Base-by-base conservation (phyloP, 2,329 filamentous ascomycete genomes). In the Tolypocladium ophioglossoides region DNA sequence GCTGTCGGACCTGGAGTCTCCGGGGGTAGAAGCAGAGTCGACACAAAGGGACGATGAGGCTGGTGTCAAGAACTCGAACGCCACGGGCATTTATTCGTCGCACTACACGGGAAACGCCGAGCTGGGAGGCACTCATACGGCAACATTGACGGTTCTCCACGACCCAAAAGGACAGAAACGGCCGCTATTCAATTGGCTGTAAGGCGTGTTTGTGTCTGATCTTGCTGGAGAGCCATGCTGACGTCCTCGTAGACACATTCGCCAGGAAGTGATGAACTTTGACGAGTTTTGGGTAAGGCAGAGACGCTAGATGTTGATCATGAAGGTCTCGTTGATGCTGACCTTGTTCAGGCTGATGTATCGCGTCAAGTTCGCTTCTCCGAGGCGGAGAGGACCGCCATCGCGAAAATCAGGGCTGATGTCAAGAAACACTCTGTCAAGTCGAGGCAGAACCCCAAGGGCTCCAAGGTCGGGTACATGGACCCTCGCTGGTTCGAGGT, bases 181-280 rank as follows among this genome's bases (percentile, higher is more conserved):
- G 14, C 64, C 71, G 10, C 57, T 75, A 0, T 76, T 74, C 48
- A 67, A 67, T 58, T 76, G 73, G 72, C 66, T 75, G 67, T 72
- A 51, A 54, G 64, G 63, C 34, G 4, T 1, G 7, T 7, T n/a
- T 32, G 3, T 16, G 24, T 6, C 14, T 20, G 27, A 20, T 20
- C 16, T 18, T 12, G 9, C 27, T 32, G 18, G 27, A 47, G 27
- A 32, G 10, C 14, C 3, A 11, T 34, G 12, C 60, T 68, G 37
- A 66, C 12, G 4, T 14, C 30, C 1, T 4, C 11, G 3, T 14
- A 72, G 70, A 2, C 70, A 75, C 56, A 55, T 74, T 22, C 65
- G 64, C 1, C 72, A 75, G 55, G 61, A 67, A 2, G 63, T 68
- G 5, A 70, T 75, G 68, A 72, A 68, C 53, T 70, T 76, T 57